Evolutionary conservation across 192 early-diverging fungal species (phyloP).

Genomic region (Umbelopsis sp.): DNA sequence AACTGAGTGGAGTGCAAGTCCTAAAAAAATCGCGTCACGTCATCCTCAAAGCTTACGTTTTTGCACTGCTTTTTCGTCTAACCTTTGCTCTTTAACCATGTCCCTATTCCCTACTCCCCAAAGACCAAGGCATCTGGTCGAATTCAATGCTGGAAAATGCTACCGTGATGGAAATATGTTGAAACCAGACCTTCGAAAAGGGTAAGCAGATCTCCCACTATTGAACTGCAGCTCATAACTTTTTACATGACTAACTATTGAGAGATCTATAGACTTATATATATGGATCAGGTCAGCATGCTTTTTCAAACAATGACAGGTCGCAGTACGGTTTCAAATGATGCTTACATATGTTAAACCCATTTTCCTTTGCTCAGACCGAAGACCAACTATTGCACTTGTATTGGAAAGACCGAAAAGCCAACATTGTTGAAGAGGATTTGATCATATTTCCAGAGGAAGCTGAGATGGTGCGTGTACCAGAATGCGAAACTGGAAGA

Average conservation of each 20-base stretch:
- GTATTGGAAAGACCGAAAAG: slow-evolving; percentile 76
- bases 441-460: slow-evolving; percentile 81
- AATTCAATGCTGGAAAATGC: slow-evolving; percentile 77
- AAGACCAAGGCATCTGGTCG: slow-evolving; percentile 34
- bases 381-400: slow-evolving; percentile 80
- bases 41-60: slow-evolving; percentile 12
- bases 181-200: slow-evolving; percentile 72
- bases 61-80: not conserved
- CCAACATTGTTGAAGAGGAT: slow-evolving; percentile 44
- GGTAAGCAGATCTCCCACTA: slow-evolving; percentile 38
- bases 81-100: slow-evolving; percentile 24
- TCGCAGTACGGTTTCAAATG: too few relatives aligned
- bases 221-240: not conserved
- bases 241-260: not conserved
- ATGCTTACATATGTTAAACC: too few relatives aligned
- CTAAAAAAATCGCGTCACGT: slow-evolving; percentile 2
- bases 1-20: too few relatives aligned
- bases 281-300: slow-evolving; percentile 56
- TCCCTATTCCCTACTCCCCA: slow-evolving; percentile 35
- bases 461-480: slow-evolving; percentile 58
- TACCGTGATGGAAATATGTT: slow-evolving; percentile 67
- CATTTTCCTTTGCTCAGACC: slow-evolving; percentile 34
- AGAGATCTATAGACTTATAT: slow-evolving; percentile 45
- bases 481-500: slow-evolving; percentile 62
- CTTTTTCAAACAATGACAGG: not conserved